These are phyloP conservation scores for Colletotrichum destructivum DNA, from an alignment of 2,329 filamentous ascomycete species.

Conservation along the genomic window DNA sequence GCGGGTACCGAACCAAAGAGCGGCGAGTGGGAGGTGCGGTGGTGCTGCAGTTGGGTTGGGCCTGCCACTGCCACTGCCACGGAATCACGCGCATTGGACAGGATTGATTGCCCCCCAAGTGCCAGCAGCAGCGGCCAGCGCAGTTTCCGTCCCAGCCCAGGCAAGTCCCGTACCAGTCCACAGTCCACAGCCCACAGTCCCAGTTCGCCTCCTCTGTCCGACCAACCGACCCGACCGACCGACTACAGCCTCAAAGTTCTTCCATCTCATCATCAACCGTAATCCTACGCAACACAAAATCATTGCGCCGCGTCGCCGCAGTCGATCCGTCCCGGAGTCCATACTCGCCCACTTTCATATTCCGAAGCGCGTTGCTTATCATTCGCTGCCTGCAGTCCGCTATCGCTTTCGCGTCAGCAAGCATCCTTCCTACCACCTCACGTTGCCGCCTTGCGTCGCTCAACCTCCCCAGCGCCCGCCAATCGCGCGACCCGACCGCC, in stretches of 20 bases:
- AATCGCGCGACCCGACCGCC: slow-evolving; percentile 43
- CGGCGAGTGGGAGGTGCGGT: slow-evolving; percentile 19
- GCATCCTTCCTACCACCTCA: slow-evolving; percentile 18
- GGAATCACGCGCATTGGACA: slow-evolving; percentile 33
- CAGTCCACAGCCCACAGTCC: slow-evolving; percentile 25
- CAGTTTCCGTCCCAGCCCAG: slow-evolving; percentile 41
- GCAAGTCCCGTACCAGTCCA: slow-evolving; percentile 29
- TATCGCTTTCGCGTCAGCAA: slow-evolving; percentile 39
- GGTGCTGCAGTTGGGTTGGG: slow-evolving; percentile 10
- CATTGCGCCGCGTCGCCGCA: slow-evolving; percentile 38
- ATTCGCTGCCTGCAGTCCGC: slow-evolving; percentile 24
- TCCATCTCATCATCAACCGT: slow-evolving; percentile 40
- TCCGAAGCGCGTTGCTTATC: slow-evolving; percentile 24
- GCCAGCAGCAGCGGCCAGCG: slow-evolving; percentile 34
- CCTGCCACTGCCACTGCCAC: slow-evolving; percentile 15
- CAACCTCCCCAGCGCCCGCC: slow-evolving; percentile 38
- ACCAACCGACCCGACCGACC: slow-evolving; percentile 36
- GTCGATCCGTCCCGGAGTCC: slow-evolving; percentile 11
- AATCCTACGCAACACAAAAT: slow-evolving; percentile 32
- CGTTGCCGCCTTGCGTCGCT: slow-evolving; percentile 40
- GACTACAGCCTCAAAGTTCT: slow-evolving; percentile 43
- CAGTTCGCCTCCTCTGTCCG: slow-evolving; percentile 40
- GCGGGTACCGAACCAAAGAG: slow-evolving; percentile 25
- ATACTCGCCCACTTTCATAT: slow-evolving; percentile 3
- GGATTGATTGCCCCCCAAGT: slow-evolving; percentile 11